Conservation (phyloP, 2,329 filamentous ascomycete species). For the Ophiostoma populinum region DNA sequence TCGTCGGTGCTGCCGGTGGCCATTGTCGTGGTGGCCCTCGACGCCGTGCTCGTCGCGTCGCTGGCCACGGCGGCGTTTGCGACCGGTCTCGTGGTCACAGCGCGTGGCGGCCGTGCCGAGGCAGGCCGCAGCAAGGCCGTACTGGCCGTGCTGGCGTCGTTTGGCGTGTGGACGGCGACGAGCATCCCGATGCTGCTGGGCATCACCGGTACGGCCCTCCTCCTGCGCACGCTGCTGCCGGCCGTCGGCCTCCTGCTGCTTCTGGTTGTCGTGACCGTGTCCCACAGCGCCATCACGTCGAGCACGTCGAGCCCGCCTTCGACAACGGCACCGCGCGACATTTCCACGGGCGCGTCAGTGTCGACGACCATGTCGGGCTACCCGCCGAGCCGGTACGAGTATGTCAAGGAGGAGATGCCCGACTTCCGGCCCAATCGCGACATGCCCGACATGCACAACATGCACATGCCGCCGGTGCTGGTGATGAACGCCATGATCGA, state of each 20-base stretch:
- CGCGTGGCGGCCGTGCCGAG: conserved; percentile 14
- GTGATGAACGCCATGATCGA: background rate
- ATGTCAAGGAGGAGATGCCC: no score
- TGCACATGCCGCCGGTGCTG: background rate
- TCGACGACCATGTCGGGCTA: conserved; percentile 25
- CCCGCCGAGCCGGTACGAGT: conserved; percentile 30
- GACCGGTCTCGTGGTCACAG: conserved; percentile 18
- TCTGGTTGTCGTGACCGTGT: conserved; percentile 23
- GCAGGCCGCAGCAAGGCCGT: conserved; percentile 23
- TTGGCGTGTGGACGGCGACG: conserved; percentile 36
- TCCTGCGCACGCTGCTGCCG: conserved; percentile 31
- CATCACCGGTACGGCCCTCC: conserved; percentile 23
- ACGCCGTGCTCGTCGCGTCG: conserved; percentile 26
- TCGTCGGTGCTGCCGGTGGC: conserved; percentile 28
- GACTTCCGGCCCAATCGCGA: no score
- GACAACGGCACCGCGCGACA: conserved; percentile 17
- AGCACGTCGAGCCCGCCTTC: no score
- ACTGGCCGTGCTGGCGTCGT: conserved; percentile 23
- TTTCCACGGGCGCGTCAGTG: conserved; percentile 21
- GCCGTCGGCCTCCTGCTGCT: conserved; percentile 28
- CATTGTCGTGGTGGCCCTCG: conserved; percentile 25
- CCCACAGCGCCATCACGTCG: conserved; percentile 19
- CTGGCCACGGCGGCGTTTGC: conserved; percentile 26
- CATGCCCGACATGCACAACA: background rate
- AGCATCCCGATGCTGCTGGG: conserved; percentile 36